Conservation (phyloP, 2,329 filamentous ascomycete genomes). For the Fusarium agapanthi region DNA sequence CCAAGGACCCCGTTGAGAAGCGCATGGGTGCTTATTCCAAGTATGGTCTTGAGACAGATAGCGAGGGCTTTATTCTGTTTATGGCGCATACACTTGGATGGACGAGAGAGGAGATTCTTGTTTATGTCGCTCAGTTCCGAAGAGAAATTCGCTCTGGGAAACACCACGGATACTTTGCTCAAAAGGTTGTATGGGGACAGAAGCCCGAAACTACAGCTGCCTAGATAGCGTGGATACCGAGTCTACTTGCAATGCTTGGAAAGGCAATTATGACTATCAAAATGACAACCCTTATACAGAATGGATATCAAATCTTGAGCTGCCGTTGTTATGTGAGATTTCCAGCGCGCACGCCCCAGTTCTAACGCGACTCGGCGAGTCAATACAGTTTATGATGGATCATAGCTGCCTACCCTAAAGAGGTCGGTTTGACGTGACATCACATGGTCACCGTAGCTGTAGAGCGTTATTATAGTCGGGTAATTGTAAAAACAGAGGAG, state of each 20-base stretch:
- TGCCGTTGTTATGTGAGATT: no score
- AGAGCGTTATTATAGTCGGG: fast-evolving
- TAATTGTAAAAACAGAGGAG: fast-evolving
- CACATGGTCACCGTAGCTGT: background rate
- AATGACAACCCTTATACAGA: fast-evolving
- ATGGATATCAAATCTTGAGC: fast-evolving
- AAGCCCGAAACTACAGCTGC: conserved; percentile 44
- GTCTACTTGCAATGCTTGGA: fast-evolving
- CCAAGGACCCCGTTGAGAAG: conserved; percentile 12
- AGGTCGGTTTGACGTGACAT: fast-evolving
- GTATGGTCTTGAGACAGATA: conserved; percentile 48
- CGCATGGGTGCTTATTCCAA: conserved; percentile 42
- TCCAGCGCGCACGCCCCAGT: fast-evolving
- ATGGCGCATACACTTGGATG: conserved; percentile 50
- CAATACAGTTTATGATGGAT: background rate
- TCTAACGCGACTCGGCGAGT: fast-evolving
- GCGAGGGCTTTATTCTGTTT: conserved; percentile 48
- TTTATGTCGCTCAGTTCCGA: conserved; percentile 47
- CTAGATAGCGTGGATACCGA: fast-evolving
- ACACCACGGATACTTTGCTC: conserved; percentile 43
- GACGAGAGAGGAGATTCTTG: conserved; percentile 45
- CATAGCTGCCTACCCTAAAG: background rate
- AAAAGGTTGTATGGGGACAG: conserved; percentile 44
- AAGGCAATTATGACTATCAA: background rate
- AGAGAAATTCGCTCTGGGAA: conserved; percentile 43